Percentiles rank a stretch among this genome's conserved stretches.
Evolutionary conservation across 2,329 filamentous ascomycete species (phyloP).

Genomic region (Claviceps spartinae): DNA sequence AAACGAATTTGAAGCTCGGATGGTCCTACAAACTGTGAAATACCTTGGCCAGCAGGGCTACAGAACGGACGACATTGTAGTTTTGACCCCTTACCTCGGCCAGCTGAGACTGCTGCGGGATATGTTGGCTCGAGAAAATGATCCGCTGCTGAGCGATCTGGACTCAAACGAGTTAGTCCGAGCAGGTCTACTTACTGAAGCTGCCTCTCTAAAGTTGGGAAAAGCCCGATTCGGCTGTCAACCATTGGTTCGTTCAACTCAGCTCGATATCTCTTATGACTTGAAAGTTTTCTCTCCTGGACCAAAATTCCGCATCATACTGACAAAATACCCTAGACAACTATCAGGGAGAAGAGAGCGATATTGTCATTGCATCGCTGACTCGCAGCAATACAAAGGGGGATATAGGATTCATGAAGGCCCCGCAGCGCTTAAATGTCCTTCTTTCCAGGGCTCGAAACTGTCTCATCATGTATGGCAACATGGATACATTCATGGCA

Average conservation of each 20-base stretch:
- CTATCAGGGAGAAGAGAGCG: conserved; percentile 64
- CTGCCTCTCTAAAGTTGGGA: conserved; percentile 35
- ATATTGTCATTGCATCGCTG: conserved; percentile 56
- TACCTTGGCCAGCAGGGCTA: conserved; percentile 64
- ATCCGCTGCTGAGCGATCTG: conserved; percentile 54
- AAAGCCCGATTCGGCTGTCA: conserved; percentile 44
- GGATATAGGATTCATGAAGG: conserved; percentile 58
- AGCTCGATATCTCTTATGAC: background rate
- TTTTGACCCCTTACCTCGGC: conserved; percentile 60
- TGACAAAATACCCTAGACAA: conserved; percentile 39
- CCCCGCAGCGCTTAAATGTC: conserved; percentile 56
- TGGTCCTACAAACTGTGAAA: conserved; percentile 50
- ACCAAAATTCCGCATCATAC: background rate
- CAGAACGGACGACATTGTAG: conserved; percentile 46
- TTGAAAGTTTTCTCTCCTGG: background rate
- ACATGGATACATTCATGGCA: conserved; percentile 49
- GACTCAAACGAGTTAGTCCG: conserved; percentile 45
- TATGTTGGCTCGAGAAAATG: conserved; percentile 39
- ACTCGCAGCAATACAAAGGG: conserved; percentile 49
- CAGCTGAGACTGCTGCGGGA: conserved; percentile 47
- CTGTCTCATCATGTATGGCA: conserved; percentile 55
- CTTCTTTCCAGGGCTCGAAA: conserved; percentile 53
- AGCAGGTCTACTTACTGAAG: conserved; percentile 46
- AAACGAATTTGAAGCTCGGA: conserved; percentile 51
- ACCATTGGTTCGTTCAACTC: conserved; percentile 44